Evolutionary conservation across 176 grass and related monocot species (phyloP).

Genomic region (barley (Hordeum vulgare)): DNA sequence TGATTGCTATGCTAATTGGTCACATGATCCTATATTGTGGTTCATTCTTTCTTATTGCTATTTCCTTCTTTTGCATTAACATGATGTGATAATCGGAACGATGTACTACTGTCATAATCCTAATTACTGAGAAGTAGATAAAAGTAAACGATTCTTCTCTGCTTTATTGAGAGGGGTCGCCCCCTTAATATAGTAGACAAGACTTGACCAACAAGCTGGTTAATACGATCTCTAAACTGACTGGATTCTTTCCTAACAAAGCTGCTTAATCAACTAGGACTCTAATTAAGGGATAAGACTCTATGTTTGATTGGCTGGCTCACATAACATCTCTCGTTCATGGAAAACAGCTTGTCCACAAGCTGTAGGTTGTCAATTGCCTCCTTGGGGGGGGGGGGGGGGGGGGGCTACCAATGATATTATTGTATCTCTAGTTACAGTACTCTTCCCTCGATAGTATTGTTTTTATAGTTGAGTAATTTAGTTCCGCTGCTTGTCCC

Average conservation of each 20-base stretch:
- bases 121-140: background rate
- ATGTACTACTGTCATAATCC: background rate
- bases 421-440: background rate
- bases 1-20: background rate
- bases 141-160: background rate
- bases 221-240: background rate
- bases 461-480: background rate
- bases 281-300: background rate
- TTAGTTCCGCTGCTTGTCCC: background rate
- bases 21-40: background rate
- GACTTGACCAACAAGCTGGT: background rate
- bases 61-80: background rate
- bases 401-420: too few species aligned
- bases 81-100: background rate
- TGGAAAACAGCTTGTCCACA: background rate
- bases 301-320: background rate
- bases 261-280: background rate
- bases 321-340: background rate
- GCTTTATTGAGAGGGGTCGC: background rate
- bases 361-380: background rate
- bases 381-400: too few species aligned
- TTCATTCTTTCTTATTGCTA: background rate
- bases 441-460: background rate
- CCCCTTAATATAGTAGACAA: background rate
- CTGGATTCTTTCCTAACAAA: background rate